Evolutionary conservation across 1,139 yeast species (phyloP).

Genomic region (Yamadazyma pseudoaaseri): DNA sequence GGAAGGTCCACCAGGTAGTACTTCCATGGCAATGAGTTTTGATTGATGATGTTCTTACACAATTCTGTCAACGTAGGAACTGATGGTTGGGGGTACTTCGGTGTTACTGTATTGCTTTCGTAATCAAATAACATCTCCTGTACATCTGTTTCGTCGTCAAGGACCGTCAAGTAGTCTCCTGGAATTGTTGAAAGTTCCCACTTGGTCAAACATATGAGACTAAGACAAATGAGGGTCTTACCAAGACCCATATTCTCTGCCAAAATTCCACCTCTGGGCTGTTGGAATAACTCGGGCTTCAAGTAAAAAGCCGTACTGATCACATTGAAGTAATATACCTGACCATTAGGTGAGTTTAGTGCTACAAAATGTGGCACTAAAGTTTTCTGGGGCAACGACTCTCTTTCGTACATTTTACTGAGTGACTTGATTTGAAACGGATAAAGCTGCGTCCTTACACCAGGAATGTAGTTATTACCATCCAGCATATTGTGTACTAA

Average conservation of each 20-base stretch:
- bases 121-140: conserved; percentile 9
- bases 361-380: conserved; percentile 45
- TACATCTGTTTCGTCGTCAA: conserved; percentile 13
- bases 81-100: conserved; percentile 3
- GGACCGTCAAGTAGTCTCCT: conserved; percentile 20
- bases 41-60: conserved; percentile 42
- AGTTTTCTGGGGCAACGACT: conserved; percentile 30
- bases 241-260: conserved; percentile 83
- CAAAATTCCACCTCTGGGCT: conserved; percentile 66
- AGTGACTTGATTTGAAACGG: conserved; percentile 59
- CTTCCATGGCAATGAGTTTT: conserved; percentile 59
- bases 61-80: conserved; percentile 29
- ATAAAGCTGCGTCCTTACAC: conserved; percentile 51
- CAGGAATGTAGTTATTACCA: conserved; percentile 31
- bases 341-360: conserved; percentile 21
- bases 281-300: conserved; percentile 38
- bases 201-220: conserved; percentile 56
- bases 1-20: conserved; percentile 46
- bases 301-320: conserved; percentile 22
- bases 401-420: conserved; percentile 57
- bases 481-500: conserved; percentile 17
- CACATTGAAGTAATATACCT: conserved; percentile 34
- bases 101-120: conserved; percentile 1
- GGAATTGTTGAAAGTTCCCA: conserved; percentile 52
- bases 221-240: conserved; percentile 64